Base-by-base conservation (phyloP, 140 eudicot species). In the Bidens hawaiensis region DNA sequence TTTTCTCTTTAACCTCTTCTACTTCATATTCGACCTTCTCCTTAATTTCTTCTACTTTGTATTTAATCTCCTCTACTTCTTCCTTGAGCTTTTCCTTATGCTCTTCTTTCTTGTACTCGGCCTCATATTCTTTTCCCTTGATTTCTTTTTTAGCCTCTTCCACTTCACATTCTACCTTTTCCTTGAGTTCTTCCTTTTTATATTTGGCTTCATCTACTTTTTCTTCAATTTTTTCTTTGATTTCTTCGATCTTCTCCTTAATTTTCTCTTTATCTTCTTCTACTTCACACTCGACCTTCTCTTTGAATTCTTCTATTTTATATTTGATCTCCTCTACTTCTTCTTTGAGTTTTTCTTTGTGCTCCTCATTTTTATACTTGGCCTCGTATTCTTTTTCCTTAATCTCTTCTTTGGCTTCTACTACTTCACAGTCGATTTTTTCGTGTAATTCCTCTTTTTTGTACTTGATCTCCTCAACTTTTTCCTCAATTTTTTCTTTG, bases 131-230 rank as follows among this genome's bases (percentile, higher is more conserved):
- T 4, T 62, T 43, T 43, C 45, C 43, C 13, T 25, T 62, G 18
- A 62, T n/a, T 43, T 62, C 68, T 62, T 43, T 43, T 4, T 64
- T 46, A 1, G n/a, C 8, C 9, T 64, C 69, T 64, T 65, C 61
- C 7, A 21, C 17, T 50, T 49, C n/a, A 34, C 38, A 22, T 6
- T 65, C 71, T 0, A 65, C 50, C 0, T 49, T n/a, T n/a, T n/a
- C n/a, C n/a, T n/a, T n/a, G n/a, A n/a, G n/a, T n/a, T n/a, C n/a
- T n/a, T n/a, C n/a, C n/a, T n/a, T n/a, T n/a, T n/a, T n/a, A n/a
- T n/a, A n/a, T n/a, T n/a, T n/a, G n/a, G n/a, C n/a, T n/a, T n/a
- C n/a, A n/a, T n/a, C n/a, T n/a, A n/a, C n/a, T n/a, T n/a, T n/a
- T n/a, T n/a, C n/a, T n/a, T n/a, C n/a, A n/a, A n/a, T n/a, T n/a